phyloP scores from a whole-genome alignment of 306 rosid species.

The Sechiopsis laciniata region DNA sequence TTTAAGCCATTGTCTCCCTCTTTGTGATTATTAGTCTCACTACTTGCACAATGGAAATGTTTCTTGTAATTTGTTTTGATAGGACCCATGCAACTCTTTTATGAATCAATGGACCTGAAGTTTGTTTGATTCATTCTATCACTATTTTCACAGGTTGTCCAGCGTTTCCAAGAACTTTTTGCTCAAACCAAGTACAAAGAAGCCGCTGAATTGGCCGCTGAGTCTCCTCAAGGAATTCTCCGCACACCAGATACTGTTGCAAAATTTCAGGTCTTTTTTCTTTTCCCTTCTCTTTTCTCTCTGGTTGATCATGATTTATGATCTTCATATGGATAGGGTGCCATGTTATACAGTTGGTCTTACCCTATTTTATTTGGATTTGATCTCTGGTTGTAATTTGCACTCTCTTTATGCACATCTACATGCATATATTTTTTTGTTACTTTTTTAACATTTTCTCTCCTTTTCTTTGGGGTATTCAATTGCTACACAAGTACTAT shows the following conservation, averaged over 20 bases:
- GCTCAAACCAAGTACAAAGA: conserved; percentile 98
- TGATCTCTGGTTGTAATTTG: background rate
- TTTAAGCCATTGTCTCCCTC: background rate
- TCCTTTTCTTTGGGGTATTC: background rate
- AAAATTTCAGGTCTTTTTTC: conserved; percentile 70
- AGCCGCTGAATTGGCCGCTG: conserved; percentile 99
- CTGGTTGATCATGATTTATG: background rate
- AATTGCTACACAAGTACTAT: background rate
- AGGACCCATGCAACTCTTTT: too few species aligned
- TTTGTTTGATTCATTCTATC: background rate
- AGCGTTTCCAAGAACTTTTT: conserved; percentile 95
- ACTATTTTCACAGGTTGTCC: conserved; percentile 67
- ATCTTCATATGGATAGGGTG: background rate
- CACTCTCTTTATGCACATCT: background rate
- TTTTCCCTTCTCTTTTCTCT: background rate
- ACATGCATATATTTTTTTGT: background rate
- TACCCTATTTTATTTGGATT: background rate
- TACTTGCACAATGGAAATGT: too few species aligned
- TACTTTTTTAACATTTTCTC: background rate
- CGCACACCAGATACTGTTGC: conserved; percentile 98
- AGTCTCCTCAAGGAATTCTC: conserved; percentile 96
- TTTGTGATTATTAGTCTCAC: too few species aligned
- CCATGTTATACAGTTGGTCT: background rate
- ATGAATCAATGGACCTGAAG: too few species aligned
- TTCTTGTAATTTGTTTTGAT: too few species aligned